Conservation (phyloP, 2,329 filamentous ascomycete species). For the Pseudocercospora fijiensis region DNA sequence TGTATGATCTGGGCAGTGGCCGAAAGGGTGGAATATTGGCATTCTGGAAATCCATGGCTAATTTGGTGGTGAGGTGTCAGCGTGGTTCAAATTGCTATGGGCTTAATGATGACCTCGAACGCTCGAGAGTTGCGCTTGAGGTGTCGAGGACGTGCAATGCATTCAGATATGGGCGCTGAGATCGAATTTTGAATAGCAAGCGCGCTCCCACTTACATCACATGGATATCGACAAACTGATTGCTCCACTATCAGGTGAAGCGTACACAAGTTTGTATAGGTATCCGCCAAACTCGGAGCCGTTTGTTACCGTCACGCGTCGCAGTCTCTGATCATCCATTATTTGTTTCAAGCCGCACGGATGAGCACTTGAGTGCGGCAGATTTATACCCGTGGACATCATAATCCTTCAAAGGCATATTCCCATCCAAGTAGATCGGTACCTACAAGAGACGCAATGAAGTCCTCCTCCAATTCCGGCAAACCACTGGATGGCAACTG, state of each 20-base stretch:
- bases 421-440: slow-evolving; percentile 12
- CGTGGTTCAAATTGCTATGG: neutral
- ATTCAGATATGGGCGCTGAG: neutral
- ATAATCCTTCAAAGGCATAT: slow-evolving; percentile 9
- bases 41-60: too few relatives aligned
- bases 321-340: neutral
- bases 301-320: neutral
- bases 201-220: neutral
- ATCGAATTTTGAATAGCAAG: neutral
- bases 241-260: neutral
- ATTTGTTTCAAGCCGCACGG: neutral
- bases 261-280: neutral
- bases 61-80: neutral
- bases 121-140: too few relatives aligned
- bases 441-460: slow-evolving; percentile 4
- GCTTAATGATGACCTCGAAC: neutral
- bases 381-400: neutral
- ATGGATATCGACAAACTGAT: neutral
- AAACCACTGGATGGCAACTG: slow-evolving; percentile 2
- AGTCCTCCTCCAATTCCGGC: slow-evolving; percentile 7
- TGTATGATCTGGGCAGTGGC: too few relatives aligned
- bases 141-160: neutral
- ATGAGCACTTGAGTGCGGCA: neutral
- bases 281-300: neutral
- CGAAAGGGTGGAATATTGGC: too few relatives aligned